Percentiles rank a stretch among this genome's conserved stretches.
Evolutionary conservation across 805 yeast genomes (phyloP).

Genomic region (Pichia exigua): DNA sequence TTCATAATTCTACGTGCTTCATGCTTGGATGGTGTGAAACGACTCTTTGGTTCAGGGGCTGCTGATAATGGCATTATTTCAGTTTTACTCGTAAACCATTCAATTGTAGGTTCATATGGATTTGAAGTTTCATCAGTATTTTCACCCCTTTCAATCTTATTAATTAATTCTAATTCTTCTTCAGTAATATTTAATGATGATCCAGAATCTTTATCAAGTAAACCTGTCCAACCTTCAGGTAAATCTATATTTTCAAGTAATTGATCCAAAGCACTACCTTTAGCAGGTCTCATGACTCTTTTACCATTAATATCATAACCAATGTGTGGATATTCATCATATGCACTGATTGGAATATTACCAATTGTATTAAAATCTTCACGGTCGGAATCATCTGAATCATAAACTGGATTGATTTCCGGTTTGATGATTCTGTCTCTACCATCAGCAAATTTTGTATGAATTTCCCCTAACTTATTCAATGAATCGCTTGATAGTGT

Average conservation of each 20-base stretch:
- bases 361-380: constrained; percentile 84
- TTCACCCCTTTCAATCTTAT: constrained; percentile 78
- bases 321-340: constrained; percentile 94
- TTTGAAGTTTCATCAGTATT: constrained; percentile 70
- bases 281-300: constrained; percentile 97
- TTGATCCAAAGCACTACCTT: constrained; percentile 89
- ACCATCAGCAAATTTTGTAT: constrained; percentile 67
- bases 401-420: constrained; percentile 91
- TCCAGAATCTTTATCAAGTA: constrained; percentile 86
- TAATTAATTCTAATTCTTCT: constrained; percentile 84
- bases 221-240: constrained; percentile 99
- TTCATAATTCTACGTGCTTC: constrained; percentile 97
- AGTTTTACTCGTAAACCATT: constrained; percentile 84
- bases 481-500: constrained; percentile 36
- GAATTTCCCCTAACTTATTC: constrained; percentile 28
- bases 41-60: constrained; percentile 92
- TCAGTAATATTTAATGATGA: constrained; percentile 67
- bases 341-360: constrained; percentile 84
- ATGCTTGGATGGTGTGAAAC: constrained; percentile 93
- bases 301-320: constrained; percentile 97
- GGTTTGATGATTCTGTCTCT: constrained; percentile 70
- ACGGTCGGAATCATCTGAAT: constrained; percentile 86
- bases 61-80: constrained; percentile 91
- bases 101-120: constrained; percentile 90
- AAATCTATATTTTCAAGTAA: constrained; percentile 84